Conservation (phyloP, 345 rosid species). For the Eucalyptus pauciflora region DNA sequence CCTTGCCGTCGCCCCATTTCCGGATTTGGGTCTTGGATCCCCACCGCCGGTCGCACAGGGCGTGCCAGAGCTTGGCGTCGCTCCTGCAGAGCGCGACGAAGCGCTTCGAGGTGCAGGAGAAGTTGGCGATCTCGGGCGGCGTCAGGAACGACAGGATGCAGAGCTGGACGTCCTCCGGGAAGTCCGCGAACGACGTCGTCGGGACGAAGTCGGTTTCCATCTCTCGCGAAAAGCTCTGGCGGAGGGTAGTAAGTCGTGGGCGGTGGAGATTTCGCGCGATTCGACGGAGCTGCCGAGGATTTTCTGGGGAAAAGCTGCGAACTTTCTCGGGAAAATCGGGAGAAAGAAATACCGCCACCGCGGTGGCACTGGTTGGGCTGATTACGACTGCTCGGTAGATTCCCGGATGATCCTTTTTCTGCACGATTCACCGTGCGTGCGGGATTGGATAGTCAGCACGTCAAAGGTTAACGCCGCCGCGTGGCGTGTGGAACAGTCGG, state of each 20-base stretch:
- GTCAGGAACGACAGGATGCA: slow-evolving; percentile 65
- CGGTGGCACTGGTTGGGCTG: not conserved
- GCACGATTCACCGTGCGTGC: not conserved
- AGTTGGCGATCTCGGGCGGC: slow-evolving; percentile 51
- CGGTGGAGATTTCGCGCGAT: not conserved
- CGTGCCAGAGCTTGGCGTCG: slow-evolving; percentile 64
- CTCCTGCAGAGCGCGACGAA: slow-evolving; percentile 41
- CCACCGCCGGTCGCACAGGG: slow-evolving; percentile 71
- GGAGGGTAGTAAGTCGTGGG: not conserved
- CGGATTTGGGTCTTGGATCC: slow-evolving; percentile 61
- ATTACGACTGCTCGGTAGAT: not conserved
- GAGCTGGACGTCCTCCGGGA: slow-evolving; percentile 83
- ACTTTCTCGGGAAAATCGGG: not conserved
- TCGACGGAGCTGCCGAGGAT: not conserved
- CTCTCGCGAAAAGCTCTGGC: not conserved
- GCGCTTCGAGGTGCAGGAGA: slow-evolving; percentile 76
- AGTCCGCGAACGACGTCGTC: slow-evolving; percentile 33
- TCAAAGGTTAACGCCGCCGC: not conserved
- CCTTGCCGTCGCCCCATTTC: slow-evolving; percentile 61
- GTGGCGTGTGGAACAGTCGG: not conserved
- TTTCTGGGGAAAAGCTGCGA: not conserved
- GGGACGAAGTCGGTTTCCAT: not conserved
- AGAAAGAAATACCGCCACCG: not conserved
- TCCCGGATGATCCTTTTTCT: not conserved
- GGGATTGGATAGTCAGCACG: not conserved